Evolutionary conservation across 345 rosid genomes (phyloP).

Genomic region (Populus ilicifolia): DNA sequence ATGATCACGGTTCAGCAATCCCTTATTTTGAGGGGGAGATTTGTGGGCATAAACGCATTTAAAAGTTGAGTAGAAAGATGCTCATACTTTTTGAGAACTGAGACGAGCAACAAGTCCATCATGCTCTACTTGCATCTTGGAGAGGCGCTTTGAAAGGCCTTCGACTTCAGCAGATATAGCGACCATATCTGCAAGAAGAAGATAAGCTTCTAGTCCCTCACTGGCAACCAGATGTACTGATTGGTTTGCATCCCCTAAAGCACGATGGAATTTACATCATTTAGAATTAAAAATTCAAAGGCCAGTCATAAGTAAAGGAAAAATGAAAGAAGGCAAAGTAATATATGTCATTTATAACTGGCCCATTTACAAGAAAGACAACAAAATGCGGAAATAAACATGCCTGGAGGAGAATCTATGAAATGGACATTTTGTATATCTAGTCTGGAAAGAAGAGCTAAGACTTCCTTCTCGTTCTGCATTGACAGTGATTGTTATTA

Average conservation of each 20-base stretch:
- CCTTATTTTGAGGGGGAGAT: background rate
- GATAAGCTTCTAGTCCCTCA: conserved; percentile 95
- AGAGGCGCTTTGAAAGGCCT: conserved; percentile 83
- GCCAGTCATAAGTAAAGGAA: background rate
- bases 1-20: background rate
- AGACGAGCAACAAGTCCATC: conserved; percentile 73
- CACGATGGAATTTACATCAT: conserved; percentile 7
- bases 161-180: conserved; percentile 83
- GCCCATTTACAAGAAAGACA: background rate
- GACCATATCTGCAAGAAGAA: conserved; percentile 91
- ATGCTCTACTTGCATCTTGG: conserved; percentile 84
- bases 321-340: background rate
- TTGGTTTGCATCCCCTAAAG: conserved; percentile 65
- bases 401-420: conserved; percentile 68
- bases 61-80: background rate
- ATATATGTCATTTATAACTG: background rate
- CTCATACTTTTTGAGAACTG: conserved; percentile 63
- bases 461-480: conserved; percentile 87
- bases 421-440: conserved; percentile 62
- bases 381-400: conserved; percentile 4
- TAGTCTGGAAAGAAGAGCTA: conserved; percentile 81
- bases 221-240: conserved; percentile 94
- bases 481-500: conserved; percentile 4
- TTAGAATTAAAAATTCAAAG: background rate
- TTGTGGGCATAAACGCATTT: background rate